Evolutionary conservation across 495 filamentous ascomycete genomes (phyloP).

Genomic region (Neurospora cerealis): DNA sequence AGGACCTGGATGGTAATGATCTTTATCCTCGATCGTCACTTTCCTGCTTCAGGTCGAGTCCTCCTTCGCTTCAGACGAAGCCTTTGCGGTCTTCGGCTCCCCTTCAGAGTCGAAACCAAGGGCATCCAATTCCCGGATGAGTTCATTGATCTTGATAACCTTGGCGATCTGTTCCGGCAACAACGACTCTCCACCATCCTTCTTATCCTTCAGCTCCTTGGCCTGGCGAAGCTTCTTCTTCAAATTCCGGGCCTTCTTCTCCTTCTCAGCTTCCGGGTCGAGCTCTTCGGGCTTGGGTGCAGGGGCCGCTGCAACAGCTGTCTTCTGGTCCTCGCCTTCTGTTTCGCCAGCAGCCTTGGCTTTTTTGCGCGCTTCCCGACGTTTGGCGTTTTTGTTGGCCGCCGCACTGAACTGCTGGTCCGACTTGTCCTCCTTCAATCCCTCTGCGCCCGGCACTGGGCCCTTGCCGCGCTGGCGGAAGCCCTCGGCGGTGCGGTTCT

Average conservation of each 20-base stretch:
- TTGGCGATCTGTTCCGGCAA: constrained; percentile 96
- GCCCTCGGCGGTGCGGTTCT: constrained; percentile 77
- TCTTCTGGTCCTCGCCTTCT: constrained; percentile 25
- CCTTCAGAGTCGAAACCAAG: constrained; percentile 69
- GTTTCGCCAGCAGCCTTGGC: constrained; percentile 51
- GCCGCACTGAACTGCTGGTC: constrained; percentile 35
- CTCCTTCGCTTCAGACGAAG: neutral
- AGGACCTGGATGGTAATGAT: neutral
- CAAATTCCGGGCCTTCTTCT: constrained; percentile 88
- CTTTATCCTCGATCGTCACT: neutral
- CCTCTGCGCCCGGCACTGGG: constrained; percentile 70
- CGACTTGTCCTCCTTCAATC: constrained; percentile 42
- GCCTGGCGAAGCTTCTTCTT: constrained; percentile 95
- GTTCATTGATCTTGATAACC: constrained; percentile 90
- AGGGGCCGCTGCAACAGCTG: constrained; percentile 18
- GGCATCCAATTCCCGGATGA: constrained; percentile 77
- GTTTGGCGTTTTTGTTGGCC: constrained; percentile 88
- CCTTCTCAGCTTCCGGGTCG: constrained; percentile 67
- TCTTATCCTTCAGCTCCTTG: constrained; percentile 80
- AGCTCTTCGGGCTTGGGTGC: constrained; percentile 22
- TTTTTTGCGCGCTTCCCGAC: constrained; percentile 80
- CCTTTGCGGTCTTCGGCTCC: constrained; percentile 28
- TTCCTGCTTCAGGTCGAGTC: neutral
- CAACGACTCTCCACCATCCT: constrained; percentile 70
- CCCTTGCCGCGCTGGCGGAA: constrained; percentile 73